Base-by-base conservation (phyloP, 192 early-diverging fungal genomes). In the Coemansia sp. region DNA sequence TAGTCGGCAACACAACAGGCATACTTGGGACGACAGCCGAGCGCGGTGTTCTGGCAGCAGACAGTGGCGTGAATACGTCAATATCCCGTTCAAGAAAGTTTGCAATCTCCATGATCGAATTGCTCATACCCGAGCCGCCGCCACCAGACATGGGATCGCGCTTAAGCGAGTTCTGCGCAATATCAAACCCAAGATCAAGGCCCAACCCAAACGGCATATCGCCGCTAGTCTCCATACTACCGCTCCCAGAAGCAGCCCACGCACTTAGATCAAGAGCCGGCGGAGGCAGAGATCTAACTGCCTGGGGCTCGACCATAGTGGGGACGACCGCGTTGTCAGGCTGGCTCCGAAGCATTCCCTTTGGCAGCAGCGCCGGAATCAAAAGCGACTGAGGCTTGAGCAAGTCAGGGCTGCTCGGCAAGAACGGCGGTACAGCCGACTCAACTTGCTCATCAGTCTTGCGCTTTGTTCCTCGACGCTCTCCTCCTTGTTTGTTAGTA, bases 281-380 rank as follows among this genome's bases (percentile, higher is more conserved):
- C 21, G 23, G 48, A 27, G 27, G 23, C 48, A 19, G n/a, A 50
- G 19, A 23, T 23, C 19, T 27, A 27, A 27, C 27, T 11, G 7
- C 19, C 10, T 51, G 11, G 9, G 34, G 5, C 34, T 36, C 12
- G 9, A 27, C 15, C 6, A 6, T 5, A 8, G 3, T 21, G 15
- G 57, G 31, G 32, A 19, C 29, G 3, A 17, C 7, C 5, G 34
- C n/a, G 27, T 27, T 27, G 27, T 27, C 27, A 8, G 31, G 12
- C 17, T 15, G 57, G 12, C 21, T 31, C 37, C 50, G 42, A 32
- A 69, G 44, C 70, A 82, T 75, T 32, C 67, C 74, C 61, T 76
- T 76, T 23, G 79, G 74, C 37, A 82, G 42, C 29, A 82, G 71
- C 71, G 69, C 67, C 0, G 79, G 79, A 11, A 82, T 76, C 36